phyloP scores from a whole-genome alignment of 305 asterid species.

The Solanum hybrid region DNA sequence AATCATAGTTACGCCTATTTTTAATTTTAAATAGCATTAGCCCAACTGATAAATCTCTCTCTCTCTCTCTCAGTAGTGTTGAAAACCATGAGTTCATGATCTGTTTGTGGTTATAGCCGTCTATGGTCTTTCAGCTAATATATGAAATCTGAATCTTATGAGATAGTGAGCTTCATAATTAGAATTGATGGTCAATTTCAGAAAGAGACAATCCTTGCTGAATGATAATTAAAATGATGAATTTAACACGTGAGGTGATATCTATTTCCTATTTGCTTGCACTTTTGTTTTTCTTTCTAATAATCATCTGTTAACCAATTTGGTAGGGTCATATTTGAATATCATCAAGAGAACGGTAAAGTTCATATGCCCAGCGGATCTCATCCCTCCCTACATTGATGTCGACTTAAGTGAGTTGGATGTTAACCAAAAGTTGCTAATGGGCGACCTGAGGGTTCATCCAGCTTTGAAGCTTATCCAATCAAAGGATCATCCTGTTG shows the following conservation, averaged over 20 bases:
- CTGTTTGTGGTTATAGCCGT: background rate
- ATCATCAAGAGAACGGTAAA: conserved; percentile 72
- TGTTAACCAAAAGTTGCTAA: conserved; percentile 64
- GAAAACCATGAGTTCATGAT: background rate
- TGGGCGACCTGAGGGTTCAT: conserved; percentile 75
- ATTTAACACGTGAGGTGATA: background rate
- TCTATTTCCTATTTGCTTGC: background rate
- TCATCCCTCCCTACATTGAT: conserved; percentile 80
- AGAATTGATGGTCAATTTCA: background rate
- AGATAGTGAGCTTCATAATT: background rate
- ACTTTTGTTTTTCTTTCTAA: background rate
- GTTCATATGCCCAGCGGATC: conserved; percentile 77
- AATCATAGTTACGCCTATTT: background rate
- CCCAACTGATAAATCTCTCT: background rate
- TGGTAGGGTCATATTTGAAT: conserved; percentile 65
- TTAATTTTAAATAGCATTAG: background rate
- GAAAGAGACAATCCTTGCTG: background rate
- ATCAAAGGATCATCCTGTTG: conserved; percentile 26
- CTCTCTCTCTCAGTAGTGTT: background rate
- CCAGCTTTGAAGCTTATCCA: conserved; percentile 69
- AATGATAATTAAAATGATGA: background rate
- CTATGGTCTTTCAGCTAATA: background rate
- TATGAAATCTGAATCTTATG: background rate
- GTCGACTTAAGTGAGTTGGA: conserved; percentile 85
- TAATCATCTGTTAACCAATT: background rate